These are phyloP conservation scores for Cajanus cajan DNA, from an alignment of 306 rosid genomes.

Conservation along the genomic window DNA sequence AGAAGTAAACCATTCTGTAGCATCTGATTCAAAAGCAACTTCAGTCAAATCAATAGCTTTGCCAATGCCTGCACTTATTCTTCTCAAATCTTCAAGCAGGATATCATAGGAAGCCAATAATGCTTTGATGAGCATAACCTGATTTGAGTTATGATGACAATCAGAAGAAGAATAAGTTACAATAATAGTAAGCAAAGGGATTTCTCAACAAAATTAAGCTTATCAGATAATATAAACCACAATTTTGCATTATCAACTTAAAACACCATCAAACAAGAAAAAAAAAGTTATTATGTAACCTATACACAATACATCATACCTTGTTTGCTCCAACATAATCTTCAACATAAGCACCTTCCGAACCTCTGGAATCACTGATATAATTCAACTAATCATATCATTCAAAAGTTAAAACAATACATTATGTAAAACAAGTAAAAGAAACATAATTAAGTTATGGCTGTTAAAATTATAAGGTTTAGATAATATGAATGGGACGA, in stretches of 20 bases:
- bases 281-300: not conserved
- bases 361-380: constrained; percentile 53
- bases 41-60: constrained; percentile 71
- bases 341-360: constrained; percentile 49
- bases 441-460: not conserved
- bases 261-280: not conserved
- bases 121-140: constrained; percentile 66
- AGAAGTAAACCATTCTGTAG: constrained; percentile 48
- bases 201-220: constrained; percentile 13
- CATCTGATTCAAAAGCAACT: constrained; percentile 60
- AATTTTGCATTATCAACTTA: constrained; percentile 3
- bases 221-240: constrained; percentile 19
- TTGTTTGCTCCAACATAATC: constrained; percentile 50
- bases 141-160: constrained; percentile 34
- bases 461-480: not conserved
- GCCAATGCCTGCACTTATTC: constrained; percentile 67
- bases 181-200: constrained; percentile 13
- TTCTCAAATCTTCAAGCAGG: constrained; percentile 78
- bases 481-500: constrained; percentile 7
- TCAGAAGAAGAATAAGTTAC: constrained; percentile 1
- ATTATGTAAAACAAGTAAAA: constrained; percentile 14
- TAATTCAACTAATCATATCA: constrained; percentile 36
- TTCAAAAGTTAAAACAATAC: constrained; percentile 26
- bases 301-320: constrained; percentile 49
- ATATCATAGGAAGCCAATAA: constrained; percentile 69